These are phyloP conservation scores for Diaporthe velutina DNA, from an alignment of 2,329 filamentous ascomycete genomes.

Conservation along the genomic window DNA sequence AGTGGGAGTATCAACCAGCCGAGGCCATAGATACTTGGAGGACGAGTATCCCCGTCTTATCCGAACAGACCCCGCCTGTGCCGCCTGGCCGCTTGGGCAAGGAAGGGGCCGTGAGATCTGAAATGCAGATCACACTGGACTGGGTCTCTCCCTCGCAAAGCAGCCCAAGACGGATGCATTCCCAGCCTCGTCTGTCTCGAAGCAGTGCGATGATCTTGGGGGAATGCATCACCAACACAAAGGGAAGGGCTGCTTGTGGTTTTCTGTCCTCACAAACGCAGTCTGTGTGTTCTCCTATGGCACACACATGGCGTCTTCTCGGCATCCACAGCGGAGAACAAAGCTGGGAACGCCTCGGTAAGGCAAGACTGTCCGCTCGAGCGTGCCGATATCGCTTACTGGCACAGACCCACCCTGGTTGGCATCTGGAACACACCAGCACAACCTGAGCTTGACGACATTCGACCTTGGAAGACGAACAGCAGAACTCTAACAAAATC, in stretches of 20 bases:
- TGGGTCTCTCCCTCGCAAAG: slow-evolving; percentile 26
- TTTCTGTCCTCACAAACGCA: not conserved
- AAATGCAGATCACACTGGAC: slow-evolving; percentile 30
- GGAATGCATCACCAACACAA: slow-evolving; percentile 5
- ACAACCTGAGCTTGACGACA: slow-evolving; percentile 13
- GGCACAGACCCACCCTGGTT: slow-evolving; percentile 30
- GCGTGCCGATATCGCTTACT: slow-evolving; percentile 35
- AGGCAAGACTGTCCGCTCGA: slow-evolving; percentile 20
- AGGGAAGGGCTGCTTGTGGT: not conserved
- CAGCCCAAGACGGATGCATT: slow-evolving; percentile 26
- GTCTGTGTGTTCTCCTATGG: not conserved
- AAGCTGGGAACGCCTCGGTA: slow-evolving; percentile 13
- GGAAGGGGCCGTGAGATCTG: slow-evolving; percentile 21
- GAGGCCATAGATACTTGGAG: slow-evolving; percentile 9
- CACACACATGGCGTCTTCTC: not conserved
- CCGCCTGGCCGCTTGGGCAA: slow-evolving; percentile 12
- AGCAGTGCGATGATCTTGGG: slow-evolving; percentile 14
- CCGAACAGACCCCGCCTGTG: slow-evolving; percentile 3
- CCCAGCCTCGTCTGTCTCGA: slow-evolving; percentile 29
- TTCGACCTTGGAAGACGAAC: slow-evolving; percentile 3
- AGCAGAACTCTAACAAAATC: not conserved
- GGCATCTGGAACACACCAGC: not conserved
- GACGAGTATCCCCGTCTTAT: not conserved
- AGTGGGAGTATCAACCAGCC: not conserved
- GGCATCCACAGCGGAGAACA: slow-evolving; percentile 5